phyloP scores from a whole-genome alignment of 1,284 basidiomycete genomes.

The Agaricales sp. region DNA sequence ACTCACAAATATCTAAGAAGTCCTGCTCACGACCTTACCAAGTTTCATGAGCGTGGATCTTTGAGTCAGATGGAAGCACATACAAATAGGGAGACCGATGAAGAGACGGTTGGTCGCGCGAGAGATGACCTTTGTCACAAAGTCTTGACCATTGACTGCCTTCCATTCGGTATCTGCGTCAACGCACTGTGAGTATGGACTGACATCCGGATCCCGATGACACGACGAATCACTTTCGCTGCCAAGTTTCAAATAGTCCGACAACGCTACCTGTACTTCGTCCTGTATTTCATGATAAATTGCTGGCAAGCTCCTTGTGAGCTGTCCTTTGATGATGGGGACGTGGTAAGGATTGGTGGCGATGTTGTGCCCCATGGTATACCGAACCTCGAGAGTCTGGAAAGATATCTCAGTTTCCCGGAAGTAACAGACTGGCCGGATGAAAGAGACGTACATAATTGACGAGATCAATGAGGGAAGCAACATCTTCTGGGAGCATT shows the following conservation, averaged over 20 bases:
- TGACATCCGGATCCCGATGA: constrained; percentile 18
- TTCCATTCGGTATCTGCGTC: constrained; percentile 13
- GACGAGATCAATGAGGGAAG: constrained; percentile 24
- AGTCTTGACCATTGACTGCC: constrained; percentile 9
- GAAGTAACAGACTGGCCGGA: constrained; percentile 5
- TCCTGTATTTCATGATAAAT: constrained; percentile 26
- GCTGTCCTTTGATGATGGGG: constrained; percentile 21
- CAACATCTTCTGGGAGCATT: constrained; percentile 23
- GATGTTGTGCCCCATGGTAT: constrained; percentile 25
- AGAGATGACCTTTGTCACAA: constrained; percentile 14
- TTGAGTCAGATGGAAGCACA: not conserved
- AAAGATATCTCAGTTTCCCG: constrained; percentile 10
- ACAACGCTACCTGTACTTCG: constrained; percentile 24
- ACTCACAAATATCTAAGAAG: not conserved
- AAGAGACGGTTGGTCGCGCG: constrained; percentile 20
- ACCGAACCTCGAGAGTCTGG: constrained; percentile 25
- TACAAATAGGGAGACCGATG: constrained; percentile 21
- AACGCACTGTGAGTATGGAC: constrained; percentile 1
- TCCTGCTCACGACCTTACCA: not conserved
- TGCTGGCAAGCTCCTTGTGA: constrained; percentile 25
- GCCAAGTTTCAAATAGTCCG: constrained; percentile 11
- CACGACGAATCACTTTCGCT: not conserved
- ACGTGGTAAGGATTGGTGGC: constrained; percentile 26
- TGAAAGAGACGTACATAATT: constrained; percentile 18
- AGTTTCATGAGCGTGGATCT: not conserved